phyloP scores from a whole-genome alignment of 805 yeast species.

The Yamadazyma akitaensis region DNA sequence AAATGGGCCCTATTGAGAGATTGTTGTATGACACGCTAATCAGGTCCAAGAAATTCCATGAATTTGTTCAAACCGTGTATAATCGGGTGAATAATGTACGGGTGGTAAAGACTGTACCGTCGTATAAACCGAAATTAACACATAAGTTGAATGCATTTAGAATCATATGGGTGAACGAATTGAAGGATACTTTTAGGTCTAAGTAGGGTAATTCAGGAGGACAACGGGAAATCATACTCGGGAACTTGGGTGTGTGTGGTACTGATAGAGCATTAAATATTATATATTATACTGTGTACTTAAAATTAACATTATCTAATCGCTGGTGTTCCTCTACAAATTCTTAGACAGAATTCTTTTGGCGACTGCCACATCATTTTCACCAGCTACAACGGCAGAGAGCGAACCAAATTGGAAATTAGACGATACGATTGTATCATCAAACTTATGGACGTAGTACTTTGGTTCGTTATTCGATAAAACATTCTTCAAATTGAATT shows the following conservation, averaged over 20 bases:
- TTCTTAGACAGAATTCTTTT: not conserved
- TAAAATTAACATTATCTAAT: not conserved
- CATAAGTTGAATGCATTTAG: constrained; percentile 64
- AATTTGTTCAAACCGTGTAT: constrained; percentile 60
- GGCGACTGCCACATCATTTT: constrained; percentile 66
- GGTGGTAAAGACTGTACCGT: constrained; percentile 20
- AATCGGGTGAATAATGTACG: constrained; percentile 60
- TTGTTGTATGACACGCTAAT: constrained; percentile 44
- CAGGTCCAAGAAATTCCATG: constrained; percentile 56
- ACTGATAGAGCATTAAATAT: not conserved
- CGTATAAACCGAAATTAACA: constrained; percentile 46
- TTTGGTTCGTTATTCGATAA: constrained; percentile 39
- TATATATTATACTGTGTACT: not conserved
- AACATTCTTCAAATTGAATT: constrained; percentile 71
- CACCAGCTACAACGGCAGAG: constrained; percentile 67
- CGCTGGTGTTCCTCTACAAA: not conserved
- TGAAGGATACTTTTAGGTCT: constrained; percentile 45
- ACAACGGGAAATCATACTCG: not conserved
- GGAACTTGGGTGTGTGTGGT: not conserved
- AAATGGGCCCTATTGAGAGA: constrained; percentile 42
- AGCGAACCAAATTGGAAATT: constrained; percentile 75
- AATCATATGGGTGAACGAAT: constrained; percentile 57
- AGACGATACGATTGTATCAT: constrained; percentile 64
- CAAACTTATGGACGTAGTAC: constrained; percentile 62
- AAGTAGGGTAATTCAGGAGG: not conserved